A percentile compares a stretch with the other conserved stretches of the same genome.
Conservation (phyloP, 2,329 filamentous ascomycete species). For the Alternaria ethzedia region DNA sequence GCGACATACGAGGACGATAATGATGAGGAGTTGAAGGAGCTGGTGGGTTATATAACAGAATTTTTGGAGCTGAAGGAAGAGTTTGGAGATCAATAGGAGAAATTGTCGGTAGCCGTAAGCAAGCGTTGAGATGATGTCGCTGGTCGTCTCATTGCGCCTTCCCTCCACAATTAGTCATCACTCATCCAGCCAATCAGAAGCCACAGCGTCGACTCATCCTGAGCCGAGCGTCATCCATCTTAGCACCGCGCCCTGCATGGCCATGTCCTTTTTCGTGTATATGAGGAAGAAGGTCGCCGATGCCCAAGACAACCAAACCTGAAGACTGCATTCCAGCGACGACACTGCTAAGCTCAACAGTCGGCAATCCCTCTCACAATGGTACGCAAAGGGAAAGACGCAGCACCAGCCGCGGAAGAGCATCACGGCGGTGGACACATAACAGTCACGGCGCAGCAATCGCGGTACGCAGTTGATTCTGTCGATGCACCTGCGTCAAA, state of each 20-base stretch:
- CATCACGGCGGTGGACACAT: conserved; percentile 37
- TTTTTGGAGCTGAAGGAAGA: not conserved
- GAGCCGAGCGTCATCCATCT: conserved; percentile 5
- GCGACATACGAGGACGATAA: not conserved
- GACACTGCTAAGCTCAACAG: not conserved
- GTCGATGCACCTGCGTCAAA: conserved; percentile 48
- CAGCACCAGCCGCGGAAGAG: conserved; percentile 18
- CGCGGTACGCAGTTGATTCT: conserved; percentile 47
- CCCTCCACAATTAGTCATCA: not conserved
- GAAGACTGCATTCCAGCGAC: too few species aligned
- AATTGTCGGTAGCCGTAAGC: not conserved
- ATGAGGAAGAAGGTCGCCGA: not conserved
- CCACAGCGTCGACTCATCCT: conserved; percentile 19
- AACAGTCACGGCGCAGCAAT: conserved; percentile 48
- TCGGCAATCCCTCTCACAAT: too few species aligned
- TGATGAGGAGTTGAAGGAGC: not conserved
- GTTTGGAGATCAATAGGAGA: not conserved
- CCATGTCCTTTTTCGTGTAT: not conserved
- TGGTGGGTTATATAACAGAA: not conserved
- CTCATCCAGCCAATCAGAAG: conserved; percentile 11
- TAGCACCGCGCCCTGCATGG: not conserved
- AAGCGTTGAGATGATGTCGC: not conserved
- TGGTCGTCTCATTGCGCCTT: not conserved
- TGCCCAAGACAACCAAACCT: too few species aligned
- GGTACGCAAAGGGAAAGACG: conserved; percentile 40